Percentiles rank a stretch among this genome's conserved stretches.
Conservation (phyloP, 805 yeast species). For the Geotrichum ghanense region DNA sequence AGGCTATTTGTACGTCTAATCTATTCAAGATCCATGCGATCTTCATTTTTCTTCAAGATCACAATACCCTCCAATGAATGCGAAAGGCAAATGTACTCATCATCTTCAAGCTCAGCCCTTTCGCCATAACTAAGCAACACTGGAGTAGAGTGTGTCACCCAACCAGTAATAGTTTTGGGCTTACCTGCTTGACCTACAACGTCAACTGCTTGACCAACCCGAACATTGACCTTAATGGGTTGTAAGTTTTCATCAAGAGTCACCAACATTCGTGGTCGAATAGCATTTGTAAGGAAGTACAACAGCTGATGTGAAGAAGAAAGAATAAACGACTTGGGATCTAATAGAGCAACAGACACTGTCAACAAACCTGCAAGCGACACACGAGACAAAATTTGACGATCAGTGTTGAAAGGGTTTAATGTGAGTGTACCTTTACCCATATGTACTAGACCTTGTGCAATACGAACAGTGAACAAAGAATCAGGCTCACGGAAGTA, state of each 20-base stretch:
- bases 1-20: too few species aligned
- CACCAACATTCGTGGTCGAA: constrained; percentile 84
- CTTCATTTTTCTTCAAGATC: constrained; percentile 83
- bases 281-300: constrained; percentile 76
- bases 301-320: constrained; percentile 66
- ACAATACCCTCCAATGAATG: constrained; percentile 87
- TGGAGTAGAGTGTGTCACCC: constrained; percentile 99
- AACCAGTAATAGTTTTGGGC: constrained; percentile 97
- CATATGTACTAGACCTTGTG: constrained; percentile 88
- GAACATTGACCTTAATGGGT: constrained; percentile 88
- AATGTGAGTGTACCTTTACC: constrained; percentile 94
- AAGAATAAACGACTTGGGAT: constrained; percentile 73
- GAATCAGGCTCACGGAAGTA: constrained; percentile 86
- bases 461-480: constrained; percentile 81
- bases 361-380: constrained; percentile 84
- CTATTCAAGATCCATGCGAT: constrained; percentile 25
- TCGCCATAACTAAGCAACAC: constrained; percentile 89
- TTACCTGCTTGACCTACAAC: constrained; percentile 99
- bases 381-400: constrained; percentile 76
- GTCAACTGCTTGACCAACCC: constrained; percentile 98
- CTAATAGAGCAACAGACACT: constrained; percentile 69
- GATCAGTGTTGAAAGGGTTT: constrained; percentile 81
- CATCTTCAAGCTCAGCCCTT: constrained; percentile 92
- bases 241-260: constrained; percentile 87
- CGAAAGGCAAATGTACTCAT: constrained; percentile 77